Conservation (phyloP, 164 flowering plant species). For the Dillenia turbinata region DNA sequence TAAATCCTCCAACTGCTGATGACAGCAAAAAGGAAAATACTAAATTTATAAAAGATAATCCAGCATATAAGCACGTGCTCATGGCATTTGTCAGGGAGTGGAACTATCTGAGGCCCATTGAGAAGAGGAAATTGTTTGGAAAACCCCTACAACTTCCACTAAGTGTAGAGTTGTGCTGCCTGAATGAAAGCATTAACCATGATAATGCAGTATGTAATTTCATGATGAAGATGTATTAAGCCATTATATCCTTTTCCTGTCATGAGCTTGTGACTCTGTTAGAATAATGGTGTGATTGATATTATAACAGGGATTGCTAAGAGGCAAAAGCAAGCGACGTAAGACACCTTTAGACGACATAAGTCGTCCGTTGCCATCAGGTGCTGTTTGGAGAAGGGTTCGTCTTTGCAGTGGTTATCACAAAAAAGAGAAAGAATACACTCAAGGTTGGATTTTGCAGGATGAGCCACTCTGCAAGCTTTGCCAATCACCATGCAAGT, state of each 20-base stretch:
- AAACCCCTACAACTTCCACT: conserved; percentile 89
- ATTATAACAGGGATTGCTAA: conserved; percentile 66
- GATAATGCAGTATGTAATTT: conserved; percentile 45
- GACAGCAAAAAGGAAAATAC: conserved; percentile 17
- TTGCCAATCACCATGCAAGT: conserved; percentile 85
- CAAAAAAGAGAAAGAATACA: conserved; percentile 57
- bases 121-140: conserved; percentile 55
- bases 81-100: conserved; percentile 57
- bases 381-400: conserved; percentile 72
- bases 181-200: conserved; percentile 68
- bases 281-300: background rate
- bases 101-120: conserved; percentile 66
- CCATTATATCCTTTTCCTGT: no score
- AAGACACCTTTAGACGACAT: conserved; percentile 68
- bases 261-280: background rate
- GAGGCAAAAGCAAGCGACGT: conserved; percentile 76
- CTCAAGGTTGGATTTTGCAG: conserved; percentile 61
- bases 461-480: conserved; percentile 97
- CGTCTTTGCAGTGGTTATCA: conserved; percentile 37
- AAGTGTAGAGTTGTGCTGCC: conserved; percentile 57
- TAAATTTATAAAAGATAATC: conserved; percentile 30
- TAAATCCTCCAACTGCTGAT: conserved; percentile 15
- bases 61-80: conserved; percentile 37
- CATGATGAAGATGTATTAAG: no score
- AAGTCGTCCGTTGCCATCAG: conserved; percentile 55